Base-by-base conservation (phyloP, 2,329 filamentous ascomycete genomes). In the Colletotrichum navitas region DNA sequence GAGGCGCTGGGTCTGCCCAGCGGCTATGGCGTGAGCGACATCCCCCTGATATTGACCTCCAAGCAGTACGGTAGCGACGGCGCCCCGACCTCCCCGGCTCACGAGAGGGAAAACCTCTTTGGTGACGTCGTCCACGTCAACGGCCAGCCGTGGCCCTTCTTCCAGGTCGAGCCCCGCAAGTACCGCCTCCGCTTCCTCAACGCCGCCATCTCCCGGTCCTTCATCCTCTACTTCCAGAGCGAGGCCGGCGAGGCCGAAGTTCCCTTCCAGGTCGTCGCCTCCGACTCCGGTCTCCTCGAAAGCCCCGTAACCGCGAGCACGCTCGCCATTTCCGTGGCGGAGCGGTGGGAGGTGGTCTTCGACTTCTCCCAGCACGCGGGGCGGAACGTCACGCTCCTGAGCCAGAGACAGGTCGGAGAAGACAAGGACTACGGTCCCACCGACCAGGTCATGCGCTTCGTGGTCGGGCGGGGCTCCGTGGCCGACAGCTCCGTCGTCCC, bases 121-220 rank as follows among this genome's bases (percentile, higher is more conserved):
- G 88, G 88, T 47, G 88, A 90, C 74, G 79, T 88, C 2, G 88
- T 89, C 62, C 84, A 89, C 55, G 87, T 89, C 66, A 90, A 90
- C 74, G 86, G 85, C 2, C 84, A 87, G 72, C 88, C 88, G 3
- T 90, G 88, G 88, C 88, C 88, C 3, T 89, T 83, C 73, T 74
- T 89, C 12, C 82, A 84, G n/a, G 88, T 90, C 5, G 85, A 90
- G 77, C 87, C 87, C 8, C 84, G 88, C 76, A 90, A 89, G 77
- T 90, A 90, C 77, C 86, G 88, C 26, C 84, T 90, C 74, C 81
- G 88, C 2, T 76, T 89, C 66, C 82, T 88, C 34, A 84, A 89
- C 76, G 83, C 84, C 14, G 81, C 84, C n/a, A 75, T 87, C 62
- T 84, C 81, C 34, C 78, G 85, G 58, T 82, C 83, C 21, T 89